These are phyloP conservation scores for Margaritispora aquatica DNA, from an alignment of 495 filamentous ascomycete species.

Conservation along the genomic window DNA sequence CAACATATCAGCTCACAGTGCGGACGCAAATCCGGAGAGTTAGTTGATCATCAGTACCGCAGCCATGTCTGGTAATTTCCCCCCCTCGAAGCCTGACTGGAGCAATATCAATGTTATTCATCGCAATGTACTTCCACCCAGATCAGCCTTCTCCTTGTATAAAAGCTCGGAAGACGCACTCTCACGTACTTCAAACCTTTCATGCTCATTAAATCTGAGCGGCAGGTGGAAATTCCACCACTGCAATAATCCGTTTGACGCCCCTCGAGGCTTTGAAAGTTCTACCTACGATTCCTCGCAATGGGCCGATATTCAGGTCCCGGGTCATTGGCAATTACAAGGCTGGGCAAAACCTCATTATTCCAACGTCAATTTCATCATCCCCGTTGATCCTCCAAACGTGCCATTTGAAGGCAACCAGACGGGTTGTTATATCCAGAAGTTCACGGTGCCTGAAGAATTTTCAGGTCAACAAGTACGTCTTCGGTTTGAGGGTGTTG, in stretches of 20 bases:
- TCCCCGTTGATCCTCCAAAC: slow-evolving; percentile 52
- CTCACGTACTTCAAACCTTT: slow-evolving; percentile 16
- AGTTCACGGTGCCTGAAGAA: slow-evolving; percentile 42
- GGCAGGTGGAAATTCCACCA: slow-evolving; percentile 50
- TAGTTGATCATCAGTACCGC: too few relatives aligned
- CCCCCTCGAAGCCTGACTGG: slow-evolving; percentile 33
- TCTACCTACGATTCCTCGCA: background rate
- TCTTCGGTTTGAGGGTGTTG: slow-evolving; percentile 64
- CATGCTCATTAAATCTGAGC: slow-evolving; percentile 31
- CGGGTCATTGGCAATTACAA: slow-evolving; percentile 67
- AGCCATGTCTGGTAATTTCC: background rate
- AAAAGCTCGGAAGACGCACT: slow-evolving; percentile 25
- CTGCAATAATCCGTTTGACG: background rate
- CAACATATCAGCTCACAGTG: too few relatives aligned
- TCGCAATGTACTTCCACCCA: slow-evolving; percentile 41
- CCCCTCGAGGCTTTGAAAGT: background rate
- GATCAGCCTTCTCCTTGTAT: slow-evolving; percentile 43
- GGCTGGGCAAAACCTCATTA: slow-evolving; percentile 47
- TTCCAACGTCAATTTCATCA: slow-evolving; percentile 57
- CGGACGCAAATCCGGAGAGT: too few relatives aligned
- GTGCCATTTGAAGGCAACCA: slow-evolving; percentile 60
- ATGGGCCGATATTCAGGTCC: slow-evolving; percentile 54
- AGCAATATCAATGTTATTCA: slow-evolving; percentile 41
- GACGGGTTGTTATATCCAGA: slow-evolving; percentile 54
- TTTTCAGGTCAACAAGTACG: slow-evolving; percentile 25